phyloP scores from a whole-genome alignment of 2,329 filamentous ascomycete genomes.

The Calcarisporium arbuscula region DNA sequence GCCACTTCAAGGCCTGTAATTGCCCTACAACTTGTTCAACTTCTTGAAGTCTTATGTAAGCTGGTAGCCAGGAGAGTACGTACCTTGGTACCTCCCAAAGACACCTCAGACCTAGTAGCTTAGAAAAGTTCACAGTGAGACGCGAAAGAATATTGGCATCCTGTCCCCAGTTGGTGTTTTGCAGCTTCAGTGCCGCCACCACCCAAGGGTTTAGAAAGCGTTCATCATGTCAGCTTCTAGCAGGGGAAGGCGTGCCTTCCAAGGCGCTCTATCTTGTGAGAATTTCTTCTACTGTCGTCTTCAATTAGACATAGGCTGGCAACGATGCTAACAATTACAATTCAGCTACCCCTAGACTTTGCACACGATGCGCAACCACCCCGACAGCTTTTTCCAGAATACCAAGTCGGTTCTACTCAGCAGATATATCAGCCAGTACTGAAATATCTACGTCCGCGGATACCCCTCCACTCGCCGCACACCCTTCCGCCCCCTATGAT shows the following conservation, averaged over 20 bases:
- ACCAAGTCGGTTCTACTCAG: constrained; percentile 29
- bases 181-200: too few relatives aligned
- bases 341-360: constrained; percentile 24
- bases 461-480: constrained; percentile 10
- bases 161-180: too few relatives aligned
- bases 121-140: constrained; percentile 19
- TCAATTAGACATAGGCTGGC: constrained; percentile 13
- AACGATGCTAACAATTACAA: constrained; percentile 7
- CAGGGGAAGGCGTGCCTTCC: constrained; percentile 46
- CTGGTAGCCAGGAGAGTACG: too few relatives aligned
- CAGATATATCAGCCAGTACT: constrained; percentile 16
- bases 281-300: not conserved
- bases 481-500: constrained; percentile 31
- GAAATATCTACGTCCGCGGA: constrained; percentile 13
- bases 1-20: too few relatives aligned
- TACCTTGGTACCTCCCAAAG: too few relatives aligned
- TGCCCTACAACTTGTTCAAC: too few relatives aligned
- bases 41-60: constrained; percentile 13
- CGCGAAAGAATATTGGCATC: too few relatives aligned
- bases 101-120: too few relatives aligned
- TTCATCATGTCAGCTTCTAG: constrained; percentile 47
- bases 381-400: constrained; percentile 19
- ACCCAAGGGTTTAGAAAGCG: too few relatives aligned
- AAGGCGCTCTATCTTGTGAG: constrained; percentile 46
- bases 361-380: constrained; percentile 31